Base-by-base conservation (phyloP, 2,329 filamentous ascomycete genomes). In the Leptographium radiaticola region DNA sequence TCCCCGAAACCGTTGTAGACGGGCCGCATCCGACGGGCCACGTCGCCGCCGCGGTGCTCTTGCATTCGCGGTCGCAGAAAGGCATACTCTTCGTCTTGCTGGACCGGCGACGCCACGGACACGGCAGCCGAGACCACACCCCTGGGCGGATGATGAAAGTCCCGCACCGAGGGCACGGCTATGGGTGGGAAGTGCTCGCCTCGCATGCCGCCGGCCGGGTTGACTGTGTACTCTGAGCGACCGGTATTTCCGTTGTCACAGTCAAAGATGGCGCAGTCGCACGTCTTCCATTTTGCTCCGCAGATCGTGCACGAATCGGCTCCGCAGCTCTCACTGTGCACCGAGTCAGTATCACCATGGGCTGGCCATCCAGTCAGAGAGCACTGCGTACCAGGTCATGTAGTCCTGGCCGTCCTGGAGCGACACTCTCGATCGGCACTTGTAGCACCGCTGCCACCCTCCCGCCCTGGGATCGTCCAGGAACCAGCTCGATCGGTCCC, bases 301-400 rank as follows among this genome's bases (percentile, higher is more conserved):
- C 89, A 95, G 31, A 87, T 76, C 79, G 93, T 89, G 69, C 89
- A 95, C 63, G 94, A 94, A 61, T 94, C 79, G 33, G 87, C 87
- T 53, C 80, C 84, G 63, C 89, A 95, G 53, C 82, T 86, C 65
- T 84, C 71, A 57, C 59, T 59, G 46, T 55, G 30, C 34, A 15
- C n/a, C 15, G 12, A 7, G 49, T 51, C 11, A 51, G 49, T 38
- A 10, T 43, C 8, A 20, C 39, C 25, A 5, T 25, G 25, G 25
- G 3, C 20, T 44, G 10, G 6, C 31, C 16, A 43, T 4, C 16
- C 7, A 15, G 30, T 20, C 25, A 11, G 12, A 31, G 10, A 55
- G 20, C n/a, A 52, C 53, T 30, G 69, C 80, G 68, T 72, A 87
- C 84, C 89, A 95, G 33, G 81, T 89, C 80, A 94, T 91, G 65